These are phyloP conservation scores for Candida ovalis DNA, from an alignment of 805 yeast genomes.

Conservation along the genomic window DNA sequence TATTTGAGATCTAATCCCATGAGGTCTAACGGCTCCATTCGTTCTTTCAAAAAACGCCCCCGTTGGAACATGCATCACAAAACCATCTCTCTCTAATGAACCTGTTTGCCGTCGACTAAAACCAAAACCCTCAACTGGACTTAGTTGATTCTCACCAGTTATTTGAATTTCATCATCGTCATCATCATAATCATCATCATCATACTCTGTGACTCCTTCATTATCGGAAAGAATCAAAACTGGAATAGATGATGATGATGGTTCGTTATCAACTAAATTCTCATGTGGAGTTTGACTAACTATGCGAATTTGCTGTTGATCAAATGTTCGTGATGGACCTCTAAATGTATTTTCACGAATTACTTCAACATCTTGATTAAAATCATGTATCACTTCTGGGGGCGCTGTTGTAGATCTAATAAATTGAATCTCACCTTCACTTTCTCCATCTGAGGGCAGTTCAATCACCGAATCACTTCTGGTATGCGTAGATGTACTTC, in stretches of 20 bases:
- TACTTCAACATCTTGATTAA: neutral
- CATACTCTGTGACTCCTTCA: no score
- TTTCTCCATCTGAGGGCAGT: conserved; percentile 15
- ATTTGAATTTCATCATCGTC: conserved; percentile 23
- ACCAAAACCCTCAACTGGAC: no score
- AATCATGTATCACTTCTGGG: neutral
- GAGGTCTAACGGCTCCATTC: neutral
- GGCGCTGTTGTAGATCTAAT: conserved; percentile 1
- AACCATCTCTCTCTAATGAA: conserved; percentile 9
- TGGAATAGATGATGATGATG: conserved; percentile 5
- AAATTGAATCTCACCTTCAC: conserved; percentile 2
- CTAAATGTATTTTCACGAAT: neutral
- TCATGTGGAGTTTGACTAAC: neutral
- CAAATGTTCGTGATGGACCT: neutral
- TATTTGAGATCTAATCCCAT: neutral
- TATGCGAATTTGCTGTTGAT: conserved; percentile 1
- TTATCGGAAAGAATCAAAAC: conserved; percentile 21
- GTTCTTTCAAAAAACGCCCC: neutral
- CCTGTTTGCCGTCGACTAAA: conserved; percentile 5
- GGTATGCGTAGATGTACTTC: neutral
- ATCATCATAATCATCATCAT: neutral
- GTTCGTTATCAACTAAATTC: neutral
- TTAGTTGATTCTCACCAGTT: conserved; percentile 21
- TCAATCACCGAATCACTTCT: conserved; percentile 15
- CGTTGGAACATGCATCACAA: conserved; percentile 11